These are phyloP conservation scores for Alternaria consortialis DNA, from an alignment of 2,329 filamentous ascomycete genomes.

Conservation along the genomic window DNA sequence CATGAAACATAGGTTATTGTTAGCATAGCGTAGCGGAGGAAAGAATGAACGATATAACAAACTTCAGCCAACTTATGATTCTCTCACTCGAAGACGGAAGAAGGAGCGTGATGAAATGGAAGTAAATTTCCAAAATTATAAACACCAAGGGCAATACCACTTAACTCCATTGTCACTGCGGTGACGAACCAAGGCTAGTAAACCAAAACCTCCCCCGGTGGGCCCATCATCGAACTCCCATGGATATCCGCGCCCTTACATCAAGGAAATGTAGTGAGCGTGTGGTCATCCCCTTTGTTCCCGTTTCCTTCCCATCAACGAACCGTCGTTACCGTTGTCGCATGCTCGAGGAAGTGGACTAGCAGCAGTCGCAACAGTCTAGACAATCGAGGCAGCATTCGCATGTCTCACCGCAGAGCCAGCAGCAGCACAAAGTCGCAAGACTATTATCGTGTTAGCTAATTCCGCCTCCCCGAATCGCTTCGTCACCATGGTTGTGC, in stretches of 20 bases:
- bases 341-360: neutral
- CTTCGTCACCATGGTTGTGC: neutral
- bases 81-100: slow-evolving; percentile 7
- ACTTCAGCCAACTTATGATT: slow-evolving; percentile 15
- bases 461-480: neutral
- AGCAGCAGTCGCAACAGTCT: slow-evolving; percentile 40
- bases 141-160: slow-evolving; percentile 1
- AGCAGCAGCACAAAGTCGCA: slow-evolving; percentile 50
- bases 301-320: neutral
- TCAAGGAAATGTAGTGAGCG: neutral
- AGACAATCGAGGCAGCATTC: slow-evolving; percentile 47
- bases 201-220: neutral
- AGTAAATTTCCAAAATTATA: neutral
- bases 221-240: neutral
- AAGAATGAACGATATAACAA: neutral
- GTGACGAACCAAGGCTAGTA: neutral
- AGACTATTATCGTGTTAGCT: slow-evolving; percentile 28
- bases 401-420: slow-evolving; percentile 48
- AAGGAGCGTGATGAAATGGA: neutral
- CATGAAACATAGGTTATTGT: slow-evolving; percentile 5
- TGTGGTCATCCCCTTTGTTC: neutral
- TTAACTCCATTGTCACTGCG: neutral
- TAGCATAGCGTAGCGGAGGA: slow-evolving; percentile 21
- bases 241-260: neutral
- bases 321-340: neutral